Conservation (phyloP, 2,329 filamentous ascomycete species). For the Paraconiothyrium sp. region DNA sequence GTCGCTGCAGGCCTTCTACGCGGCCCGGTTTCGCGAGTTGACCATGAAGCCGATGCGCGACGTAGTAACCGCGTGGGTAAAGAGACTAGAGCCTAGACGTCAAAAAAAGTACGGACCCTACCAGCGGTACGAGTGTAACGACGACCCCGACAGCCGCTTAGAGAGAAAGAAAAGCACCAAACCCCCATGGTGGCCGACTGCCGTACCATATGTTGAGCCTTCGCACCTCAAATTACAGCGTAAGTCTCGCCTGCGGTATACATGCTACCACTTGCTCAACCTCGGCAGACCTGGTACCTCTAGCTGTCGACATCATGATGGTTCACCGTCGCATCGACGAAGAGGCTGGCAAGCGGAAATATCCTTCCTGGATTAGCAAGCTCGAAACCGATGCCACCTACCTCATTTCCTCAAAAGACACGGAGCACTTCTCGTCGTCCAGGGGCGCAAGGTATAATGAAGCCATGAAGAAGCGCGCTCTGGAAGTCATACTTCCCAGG, state of each 20-base stretch:
- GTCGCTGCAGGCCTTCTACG: slow-evolving; percentile 33
- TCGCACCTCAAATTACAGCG: slow-evolving; percentile 42
- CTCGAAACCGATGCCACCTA: slow-evolving; percentile 34
- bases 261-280: slow-evolving; percentile 15
- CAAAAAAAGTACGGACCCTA: slow-evolving; percentile 37
- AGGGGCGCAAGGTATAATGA: slow-evolving; percentile 33
- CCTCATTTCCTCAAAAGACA: slow-evolving; percentile 30
- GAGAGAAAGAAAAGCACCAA: slow-evolving; percentile 17
- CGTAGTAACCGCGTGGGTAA: slow-evolving; percentile 46
- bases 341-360: slow-evolving; percentile 29
- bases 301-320: slow-evolving; percentile 43
- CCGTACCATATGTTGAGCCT: slow-evolving; percentile 43
- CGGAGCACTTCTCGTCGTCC: slow-evolving; percentile 40
- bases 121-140: slow-evolving; percentile 18
- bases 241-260: slow-evolving; percentile 20
- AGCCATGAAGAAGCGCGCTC: slow-evolving; percentile 38
- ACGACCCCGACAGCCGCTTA: slow-evolving; percentile 20
- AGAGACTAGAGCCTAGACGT: slow-evolving; percentile 38
- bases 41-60: slow-evolving; percentile 44
- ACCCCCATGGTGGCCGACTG: slow-evolving; percentile 43
- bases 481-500: slow-evolving; percentile 33
- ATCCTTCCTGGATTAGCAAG: slow-evolving; percentile 35
- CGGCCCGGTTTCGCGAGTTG: slow-evolving; percentile 38
- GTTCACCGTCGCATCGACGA: slow-evolving; percentile 38
- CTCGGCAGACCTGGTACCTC: slow-evolving; percentile 32